Percentiles rank a stretch among this genome's conserved stretches.
phyloP scores from a whole-genome alignment of 345 rosid species.

The Cardamine resedifolia region DNA sequence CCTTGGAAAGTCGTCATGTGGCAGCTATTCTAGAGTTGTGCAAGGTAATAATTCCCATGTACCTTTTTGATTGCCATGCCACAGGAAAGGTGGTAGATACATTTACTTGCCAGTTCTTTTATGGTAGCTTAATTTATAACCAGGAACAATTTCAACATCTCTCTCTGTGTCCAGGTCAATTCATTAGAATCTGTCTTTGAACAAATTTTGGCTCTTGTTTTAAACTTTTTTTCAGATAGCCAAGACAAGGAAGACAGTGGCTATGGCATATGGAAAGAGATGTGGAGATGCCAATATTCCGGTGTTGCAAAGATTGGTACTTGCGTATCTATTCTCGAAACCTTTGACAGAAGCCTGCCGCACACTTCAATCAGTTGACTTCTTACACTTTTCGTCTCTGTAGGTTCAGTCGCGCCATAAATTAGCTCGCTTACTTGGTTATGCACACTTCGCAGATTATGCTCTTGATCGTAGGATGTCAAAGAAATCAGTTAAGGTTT shows the following conservation, averaged over 20 bases:
- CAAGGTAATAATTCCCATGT: constrained; percentile 52
- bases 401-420: constrained; percentile 89
- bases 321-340: constrained; percentile 6
- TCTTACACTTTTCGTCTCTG: constrained; percentile 21
- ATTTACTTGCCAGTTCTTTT: constrained; percentile 12
- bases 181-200: constrained; percentile 20
- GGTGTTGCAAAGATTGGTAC: constrained; percentile 76
- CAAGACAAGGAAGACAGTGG: constrained; percentile 77
- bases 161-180: neutral
- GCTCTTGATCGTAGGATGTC: constrained; percentile 83
- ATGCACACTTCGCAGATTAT: constrained; percentile 84
- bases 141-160: constrained; percentile 13
- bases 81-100: neutral
- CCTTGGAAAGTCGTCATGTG: constrained; percentile 64
- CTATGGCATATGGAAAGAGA: constrained; percentile 77
- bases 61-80: constrained; percentile 19
- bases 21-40: constrained; percentile 80
- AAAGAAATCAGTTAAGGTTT: constrained; percentile 81
- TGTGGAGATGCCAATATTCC: constrained; percentile 78
- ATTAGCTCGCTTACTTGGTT: constrained; percentile 78
- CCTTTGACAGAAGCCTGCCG: constrained; percentile 17
- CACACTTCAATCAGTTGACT: constrained; percentile 9
- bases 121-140: neutral
- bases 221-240: constrained; percentile 65
- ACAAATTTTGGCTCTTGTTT: constrained; percentile 23